Evolutionary conservation across 2,329 filamentous ascomycete genomes (phyloP), one percentile per base, ranked within the genome.

Genomic region (Blastomyces percursus): DNA sequence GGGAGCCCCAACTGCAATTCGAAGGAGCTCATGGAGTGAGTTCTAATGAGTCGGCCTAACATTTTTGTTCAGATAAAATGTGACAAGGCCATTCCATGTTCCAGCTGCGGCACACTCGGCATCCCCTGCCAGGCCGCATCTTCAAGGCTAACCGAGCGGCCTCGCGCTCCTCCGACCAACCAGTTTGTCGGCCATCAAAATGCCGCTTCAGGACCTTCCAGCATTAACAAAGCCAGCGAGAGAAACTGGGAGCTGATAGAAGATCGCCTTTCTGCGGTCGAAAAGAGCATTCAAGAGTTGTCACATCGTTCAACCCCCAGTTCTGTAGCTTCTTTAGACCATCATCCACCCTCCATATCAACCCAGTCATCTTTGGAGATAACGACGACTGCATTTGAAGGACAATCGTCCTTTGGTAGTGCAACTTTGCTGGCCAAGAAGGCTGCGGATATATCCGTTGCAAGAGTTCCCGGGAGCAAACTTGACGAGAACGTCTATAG

Each of bases 321-420:
- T 27, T 58, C 65, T n/a, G n/a, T 38, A 19, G 3, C 30, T 35
- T 40, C 55, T 14, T 30, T 24, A 19, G 8, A 30, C 14, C 35
- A 40, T 58, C 40, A 42, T 40, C 27, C 55, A 5, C 55, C 55
- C n/a, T 30, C 55, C 16, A 3, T 42, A 44, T 58, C 55, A 1
- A 27, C 21, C 14, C 55, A 58, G 38, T 58, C 35, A 9, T 42
- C 55, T 16, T 81, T 80, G 3, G 55, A 58, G 24, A n/a, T 58
- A n/a, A 63, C 66, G 2, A 63, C 62, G 21, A 67, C 68, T 19
- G 63, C 68, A 14, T 70, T 70, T 57, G 79, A 81, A 64, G 80
- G 79, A 3, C 78, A 78, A 60, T 80, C 79, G 1, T 78, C 79
- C 3, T 73, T 81, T 30, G 74, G 73, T 40, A 74, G 75, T 16